These are phyloP conservation scores for Globisporangium abappressorium DNA, from an alignment of 352 stramenopile genomes.

Conservation along the genomic window DNA sequence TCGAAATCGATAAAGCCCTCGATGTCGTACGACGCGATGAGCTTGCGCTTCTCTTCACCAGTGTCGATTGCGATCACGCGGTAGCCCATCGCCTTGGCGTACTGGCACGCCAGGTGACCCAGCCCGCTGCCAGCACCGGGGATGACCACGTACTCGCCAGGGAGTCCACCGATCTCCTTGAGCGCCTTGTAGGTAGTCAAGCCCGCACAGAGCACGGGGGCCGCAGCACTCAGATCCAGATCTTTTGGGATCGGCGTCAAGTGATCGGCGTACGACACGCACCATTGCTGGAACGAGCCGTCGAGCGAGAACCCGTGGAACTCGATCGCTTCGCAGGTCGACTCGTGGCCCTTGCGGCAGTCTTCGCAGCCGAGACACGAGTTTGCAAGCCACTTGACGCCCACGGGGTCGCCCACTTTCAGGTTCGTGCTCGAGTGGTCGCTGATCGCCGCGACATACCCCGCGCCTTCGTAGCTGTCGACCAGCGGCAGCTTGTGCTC, in stretches of 20 bases:
- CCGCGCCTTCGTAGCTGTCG: too few relatives aligned
- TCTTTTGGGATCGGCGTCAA: slow-evolving; percentile 61
- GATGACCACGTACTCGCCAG: slow-evolving; percentile 47
- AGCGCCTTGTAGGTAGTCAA: slow-evolving; percentile 86
- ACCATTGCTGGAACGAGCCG: too few relatives aligned
- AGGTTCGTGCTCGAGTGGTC: too few relatives aligned
- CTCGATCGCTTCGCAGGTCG: too few relatives aligned
- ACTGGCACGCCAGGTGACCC: slow-evolving; percentile 75
- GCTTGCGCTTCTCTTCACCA: slow-evolving; percentile 56
- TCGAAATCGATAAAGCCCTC: slow-evolving; percentile 72
- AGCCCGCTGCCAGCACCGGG: slow-evolving; percentile 65
- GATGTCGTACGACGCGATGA: slow-evolving; percentile 65
- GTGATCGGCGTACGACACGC: background rate
- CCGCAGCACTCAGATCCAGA: slow-evolving; percentile 37
- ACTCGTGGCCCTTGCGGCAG: too few relatives aligned
- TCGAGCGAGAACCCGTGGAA: too few relatives aligned
- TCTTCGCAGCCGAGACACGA: too few relatives aligned
- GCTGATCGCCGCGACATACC: too few relatives aligned
- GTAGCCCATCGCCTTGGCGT: slow-evolving; percentile 64
- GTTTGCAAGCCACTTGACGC: too few relatives aligned
- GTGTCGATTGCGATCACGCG: slow-evolving; percentile 73
- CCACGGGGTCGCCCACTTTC: too few relatives aligned
- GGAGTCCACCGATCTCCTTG: slow-evolving; percentile 48
- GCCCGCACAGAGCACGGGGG: slow-evolving; percentile 82
- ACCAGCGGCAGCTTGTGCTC: too few relatives aligned